These are phyloP conservation scores for Ophiosphaerella korrae DNA, from an alignment of 2,329 filamentous ascomycete genomes.

Conservation along the genomic window DNA sequence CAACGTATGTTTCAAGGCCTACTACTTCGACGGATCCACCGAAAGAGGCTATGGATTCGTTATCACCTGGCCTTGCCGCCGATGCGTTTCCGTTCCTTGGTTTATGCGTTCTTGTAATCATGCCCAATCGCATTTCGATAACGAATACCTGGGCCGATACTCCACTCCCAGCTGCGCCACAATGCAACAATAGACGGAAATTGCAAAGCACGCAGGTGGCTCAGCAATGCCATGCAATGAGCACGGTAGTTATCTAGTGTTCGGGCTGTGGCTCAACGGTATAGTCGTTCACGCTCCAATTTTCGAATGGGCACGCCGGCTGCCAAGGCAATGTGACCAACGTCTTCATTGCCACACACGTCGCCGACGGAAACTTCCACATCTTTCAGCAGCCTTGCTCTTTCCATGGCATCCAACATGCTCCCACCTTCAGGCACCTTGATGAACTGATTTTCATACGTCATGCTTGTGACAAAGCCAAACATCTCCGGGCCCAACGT, in stretches of 20 bases:
- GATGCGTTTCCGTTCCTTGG: too few relatives aligned
- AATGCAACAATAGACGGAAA: constrained; percentile 8
- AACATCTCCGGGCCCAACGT: constrained; percentile 43
- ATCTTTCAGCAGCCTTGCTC: constrained; percentile 41
- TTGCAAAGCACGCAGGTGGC: not conserved
- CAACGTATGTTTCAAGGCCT: constrained; percentile 5
- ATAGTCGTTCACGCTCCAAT: constrained; percentile 34
- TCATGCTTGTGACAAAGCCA: constrained; percentile 45
- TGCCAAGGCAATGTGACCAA: constrained; percentile 47
- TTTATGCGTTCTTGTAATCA: not conserved
- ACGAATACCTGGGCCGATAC: not conserved
- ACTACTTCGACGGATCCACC: not conserved
- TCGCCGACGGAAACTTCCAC: constrained; percentile 39
- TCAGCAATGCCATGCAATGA: too few relatives aligned
- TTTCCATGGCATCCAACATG: constrained; percentile 40
- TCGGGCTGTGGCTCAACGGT: constrained; percentile 17
- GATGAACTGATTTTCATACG: constrained; percentile 43
- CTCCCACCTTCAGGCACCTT: constrained; percentile 35
- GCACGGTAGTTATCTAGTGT: too few relatives aligned
- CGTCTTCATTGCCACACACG: constrained; percentile 28
- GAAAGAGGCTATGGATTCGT: not conserved
- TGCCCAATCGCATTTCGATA: not conserved
- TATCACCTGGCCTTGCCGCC: not conserved
- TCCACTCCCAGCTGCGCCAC: constrained; percentile 16
- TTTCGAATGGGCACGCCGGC: constrained; percentile 34